These are phyloP conservation scores for Senecio squalidus DNA, from an alignment of 140 eudicot genomes.

Conservation along the genomic window DNA sequence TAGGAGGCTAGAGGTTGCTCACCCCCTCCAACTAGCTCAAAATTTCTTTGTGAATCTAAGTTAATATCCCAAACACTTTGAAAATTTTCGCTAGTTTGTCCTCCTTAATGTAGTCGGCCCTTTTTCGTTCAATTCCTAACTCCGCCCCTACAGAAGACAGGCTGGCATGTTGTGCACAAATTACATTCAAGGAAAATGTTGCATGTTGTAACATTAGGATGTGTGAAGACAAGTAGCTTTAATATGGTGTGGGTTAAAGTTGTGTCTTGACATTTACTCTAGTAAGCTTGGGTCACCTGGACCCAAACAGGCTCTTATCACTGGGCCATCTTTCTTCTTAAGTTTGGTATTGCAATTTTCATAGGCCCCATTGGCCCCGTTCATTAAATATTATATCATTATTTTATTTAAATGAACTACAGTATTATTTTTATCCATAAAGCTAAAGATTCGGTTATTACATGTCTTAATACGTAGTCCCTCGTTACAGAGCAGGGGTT, in stretches of 20 bases:
- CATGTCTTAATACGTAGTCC: background rate
- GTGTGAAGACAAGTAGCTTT: background rate
- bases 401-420: no score
- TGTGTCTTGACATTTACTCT: background rate
- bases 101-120: no score
- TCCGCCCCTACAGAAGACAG: no score
- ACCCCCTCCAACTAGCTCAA: no score
- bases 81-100: no score
- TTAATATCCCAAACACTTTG: no score
- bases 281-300: background rate
- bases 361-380: background rate
- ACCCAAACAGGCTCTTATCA: background rate
- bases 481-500: no score
- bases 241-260: background rate
- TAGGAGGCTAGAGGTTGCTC: no score
- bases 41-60: no score
- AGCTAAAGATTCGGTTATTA: background rate
- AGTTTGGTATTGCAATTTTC: background rate
- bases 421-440: background rate
- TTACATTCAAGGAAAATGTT: background rate
- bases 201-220: background rate
- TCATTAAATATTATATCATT: background rate
- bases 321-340: background rate
- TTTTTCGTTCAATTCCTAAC: no score
- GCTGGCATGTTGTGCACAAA: conserved; percentile 4